Evolutionary conservation across 2,329 filamentous ascomycete species (phyloP).

Genomic region (Colletotrichum chlorophyti): DNA sequence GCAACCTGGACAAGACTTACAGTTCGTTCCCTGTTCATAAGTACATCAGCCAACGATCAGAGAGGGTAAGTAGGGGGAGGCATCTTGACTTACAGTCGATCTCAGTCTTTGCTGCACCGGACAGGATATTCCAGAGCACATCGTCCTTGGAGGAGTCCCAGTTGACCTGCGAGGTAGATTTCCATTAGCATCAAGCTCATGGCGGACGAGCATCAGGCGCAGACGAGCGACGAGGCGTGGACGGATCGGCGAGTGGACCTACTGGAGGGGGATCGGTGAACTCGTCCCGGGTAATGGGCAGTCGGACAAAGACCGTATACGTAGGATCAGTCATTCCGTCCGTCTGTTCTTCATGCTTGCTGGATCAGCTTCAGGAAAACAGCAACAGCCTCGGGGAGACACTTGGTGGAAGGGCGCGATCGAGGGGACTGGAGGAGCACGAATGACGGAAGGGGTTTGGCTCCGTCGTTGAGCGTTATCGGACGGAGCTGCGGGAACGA

Average conservation of each 20-base stretch:
- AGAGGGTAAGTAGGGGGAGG: neutral
- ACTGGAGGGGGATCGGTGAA: constrained; percentile 92
- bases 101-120: constrained; percentile 79
- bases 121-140: constrained; percentile 88
- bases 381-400: constrained; percentile 1
- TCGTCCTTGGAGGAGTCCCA: constrained; percentile 91
- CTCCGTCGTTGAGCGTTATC: constrained; percentile 25
- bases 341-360: constrained; percentile 24
- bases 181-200: constrained; percentile 31
- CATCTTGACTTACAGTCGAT: constrained; percentile 75
- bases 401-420: constrained; percentile 8
- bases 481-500: constrained; percentile 25
- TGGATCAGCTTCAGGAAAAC: constrained; percentile 15
- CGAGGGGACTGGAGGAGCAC: neutral
- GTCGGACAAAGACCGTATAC: constrained; percentile 82
- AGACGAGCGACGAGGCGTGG: constrained; percentile 13
- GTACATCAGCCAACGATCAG: constrained; percentile 1
- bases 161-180: constrained; percentile 65
- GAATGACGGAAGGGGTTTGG: constrained; percentile 23
- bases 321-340: constrained; percentile 55
- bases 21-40: constrained; percentile 71
- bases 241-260: constrained; percentile 50
- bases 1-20: constrained; percentile 54
- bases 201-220: constrained; percentile 2
- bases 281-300: constrained; percentile 86